Evolutionary conservation across 2,329 filamentous ascomycete genomes (phyloP).

Genomic region (Alternaria panax): DNA sequence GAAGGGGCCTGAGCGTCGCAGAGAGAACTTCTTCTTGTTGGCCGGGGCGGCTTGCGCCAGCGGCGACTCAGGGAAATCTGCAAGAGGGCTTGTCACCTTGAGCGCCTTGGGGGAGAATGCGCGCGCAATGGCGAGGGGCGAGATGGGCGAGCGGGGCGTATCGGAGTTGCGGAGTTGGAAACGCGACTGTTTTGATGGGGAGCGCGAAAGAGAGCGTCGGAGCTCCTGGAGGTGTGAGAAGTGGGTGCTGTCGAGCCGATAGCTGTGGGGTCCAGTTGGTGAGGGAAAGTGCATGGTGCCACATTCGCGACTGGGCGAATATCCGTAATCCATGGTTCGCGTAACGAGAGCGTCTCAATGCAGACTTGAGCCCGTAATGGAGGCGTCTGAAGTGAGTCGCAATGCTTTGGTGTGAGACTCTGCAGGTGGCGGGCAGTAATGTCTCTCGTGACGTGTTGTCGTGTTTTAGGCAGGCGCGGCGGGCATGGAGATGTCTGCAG

Average conservation of each 20-base stretch:
- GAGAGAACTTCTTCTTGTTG: constrained; percentile 65
- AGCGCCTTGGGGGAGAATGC: constrained; percentile 53
- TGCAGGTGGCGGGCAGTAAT: constrained; percentile 21
- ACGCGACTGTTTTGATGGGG: constrained; percentile 80
- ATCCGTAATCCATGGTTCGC: constrained; percentile 57
- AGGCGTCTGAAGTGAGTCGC: constrained; percentile 2
- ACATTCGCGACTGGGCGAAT: constrained; percentile 64
- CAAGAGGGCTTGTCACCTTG: constrained; percentile 58
- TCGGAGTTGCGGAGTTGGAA: constrained; percentile 69
- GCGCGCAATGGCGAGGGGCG: constrained; percentile 54
- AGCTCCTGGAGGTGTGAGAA: constrained; percentile 82
- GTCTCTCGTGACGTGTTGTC: constrained; percentile 12
- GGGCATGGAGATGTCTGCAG: constrained; percentile 30
- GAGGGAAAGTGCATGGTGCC: constrained; percentile 87
- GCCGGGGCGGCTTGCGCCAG: constrained; percentile 64
- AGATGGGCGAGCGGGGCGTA: constrained; percentile 51
- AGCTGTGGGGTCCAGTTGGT: constrained; percentile 73
- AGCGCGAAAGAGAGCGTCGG: constrained; percentile 86
- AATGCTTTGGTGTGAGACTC: constrained; percentile 14
- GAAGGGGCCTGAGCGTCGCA: constrained; percentile 58
- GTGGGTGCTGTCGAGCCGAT: constrained; percentile 74
- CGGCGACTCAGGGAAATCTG: constrained; percentile 66
- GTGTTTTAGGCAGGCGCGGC: constrained; percentile 25
- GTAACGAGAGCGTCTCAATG: constrained; percentile 9
- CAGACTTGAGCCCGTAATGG: constrained; percentile 6